phyloP scores from a whole-genome alignment of 768 basidiomycete species.

The Basidioascus undulatus region DNA sequence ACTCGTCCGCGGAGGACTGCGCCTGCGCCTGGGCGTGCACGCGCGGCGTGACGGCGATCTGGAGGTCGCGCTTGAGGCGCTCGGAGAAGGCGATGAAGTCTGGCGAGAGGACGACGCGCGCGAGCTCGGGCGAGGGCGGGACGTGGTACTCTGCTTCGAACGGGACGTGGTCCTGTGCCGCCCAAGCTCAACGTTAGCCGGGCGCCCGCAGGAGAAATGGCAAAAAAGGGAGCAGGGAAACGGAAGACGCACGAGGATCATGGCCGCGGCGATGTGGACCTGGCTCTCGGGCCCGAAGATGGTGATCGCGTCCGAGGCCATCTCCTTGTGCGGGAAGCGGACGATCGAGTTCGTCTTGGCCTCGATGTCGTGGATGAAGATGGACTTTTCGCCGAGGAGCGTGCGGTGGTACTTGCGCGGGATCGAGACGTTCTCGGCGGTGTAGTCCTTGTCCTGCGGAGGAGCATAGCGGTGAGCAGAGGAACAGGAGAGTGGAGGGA shows the following conservation, averaged over 20 bases:
- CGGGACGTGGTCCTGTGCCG: slow-evolving; percentile 68
- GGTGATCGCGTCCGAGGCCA: slow-evolving; percentile 79
- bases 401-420: slow-evolving; percentile 88
- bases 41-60: slow-evolving; percentile 68
- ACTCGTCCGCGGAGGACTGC: slow-evolving; percentile 40
- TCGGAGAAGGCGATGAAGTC: slow-evolving; percentile 74
- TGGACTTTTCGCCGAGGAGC: slow-evolving; percentile 79
- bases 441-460: slow-evolving; percentile 78
- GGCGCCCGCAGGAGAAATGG: background rate
- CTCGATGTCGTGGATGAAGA: slow-evolving; percentile 94
- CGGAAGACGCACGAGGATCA: slow-evolving; percentile 47
- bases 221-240: background rate
- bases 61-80: slow-evolving; percentile 74
- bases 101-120: slow-evolving; percentile 43
- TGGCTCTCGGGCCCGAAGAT: slow-evolving; percentile 94
- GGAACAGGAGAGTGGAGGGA: background rate
- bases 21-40: slow-evolving; percentile 27
- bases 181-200: no score
- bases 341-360: slow-evolving; percentile 83
- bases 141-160: slow-evolving; percentile 26
- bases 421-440: slow-evolving; percentile 76
- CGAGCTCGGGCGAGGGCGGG: slow-evolving; percentile 56
- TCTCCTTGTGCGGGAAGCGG: slow-evolving; percentile 71
- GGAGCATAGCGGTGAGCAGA: background rate
- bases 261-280: slow-evolving; percentile 84